These are phyloP conservation scores for Kazachstania kunashirensis DNA, from an alignment of 805 yeast species.

Conservation along the genomic window DNA sequence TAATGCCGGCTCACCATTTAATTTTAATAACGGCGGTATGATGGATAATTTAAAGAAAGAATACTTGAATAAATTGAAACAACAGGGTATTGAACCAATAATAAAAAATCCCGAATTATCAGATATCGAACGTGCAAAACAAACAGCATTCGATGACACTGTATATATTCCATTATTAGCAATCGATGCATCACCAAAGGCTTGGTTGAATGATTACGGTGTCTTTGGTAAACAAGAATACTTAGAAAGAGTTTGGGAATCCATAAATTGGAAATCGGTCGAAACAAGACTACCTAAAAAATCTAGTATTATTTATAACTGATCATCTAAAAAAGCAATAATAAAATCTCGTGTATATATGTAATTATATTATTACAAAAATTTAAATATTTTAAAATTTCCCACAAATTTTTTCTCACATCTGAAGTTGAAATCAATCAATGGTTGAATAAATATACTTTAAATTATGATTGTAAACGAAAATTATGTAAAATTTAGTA, in stretches of 20 bases:
- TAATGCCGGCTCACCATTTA: constrained; percentile 78
- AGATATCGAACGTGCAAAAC: constrained; percentile 33
- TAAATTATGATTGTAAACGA: no score
- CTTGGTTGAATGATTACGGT: constrained; percentile 66
- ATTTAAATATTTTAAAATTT: no score
- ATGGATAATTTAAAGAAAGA: constrained; percentile 12
- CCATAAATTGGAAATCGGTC: constrained; percentile 63
- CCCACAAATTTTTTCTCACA: no score
- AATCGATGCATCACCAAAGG: constrained; percentile 62
- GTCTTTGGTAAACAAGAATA: constrained; percentile 61
- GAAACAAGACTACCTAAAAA: constrained; percentile 35
- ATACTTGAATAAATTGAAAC: constrained; percentile 3
- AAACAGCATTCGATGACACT: constrained; percentile 18
- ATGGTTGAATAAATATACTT: no score
- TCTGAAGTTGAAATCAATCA: no score
- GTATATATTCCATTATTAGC: constrained; percentile 52
- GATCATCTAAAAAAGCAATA: no score
- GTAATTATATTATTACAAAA: no score
- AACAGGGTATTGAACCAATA: constrained; percentile 1
- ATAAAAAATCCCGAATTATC: neutral
- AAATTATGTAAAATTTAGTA: no score
- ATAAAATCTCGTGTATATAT: no score
- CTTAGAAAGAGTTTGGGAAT: constrained; percentile 56
- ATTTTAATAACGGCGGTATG: constrained; percentile 37
- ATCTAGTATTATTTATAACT: constrained; percentile 3